phyloP scores from a whole-genome alignment of 148 eudicot genomes.

The Vaccinium darrowii region DNA sequence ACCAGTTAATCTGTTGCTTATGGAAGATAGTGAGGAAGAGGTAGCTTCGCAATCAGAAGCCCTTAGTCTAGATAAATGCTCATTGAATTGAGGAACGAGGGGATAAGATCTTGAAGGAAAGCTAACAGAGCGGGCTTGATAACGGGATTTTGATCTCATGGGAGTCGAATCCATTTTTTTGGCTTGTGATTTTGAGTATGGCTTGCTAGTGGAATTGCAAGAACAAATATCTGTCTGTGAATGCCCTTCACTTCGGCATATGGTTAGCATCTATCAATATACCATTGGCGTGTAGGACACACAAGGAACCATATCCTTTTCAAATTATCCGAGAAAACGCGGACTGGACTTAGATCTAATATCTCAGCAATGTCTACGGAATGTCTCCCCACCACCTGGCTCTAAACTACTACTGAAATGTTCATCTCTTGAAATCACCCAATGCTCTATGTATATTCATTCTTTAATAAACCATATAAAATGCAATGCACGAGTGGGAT shows the following conservation, averaged over 20 bases:
- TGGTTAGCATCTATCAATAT: not conserved
- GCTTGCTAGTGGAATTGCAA: not conserved
- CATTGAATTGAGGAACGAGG: slow-evolving; percentile 25
- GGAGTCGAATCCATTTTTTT: slow-evolving; percentile 16
- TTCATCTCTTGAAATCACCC: not conserved
- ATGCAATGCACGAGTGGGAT: not conserved
- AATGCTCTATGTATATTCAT: not conserved
- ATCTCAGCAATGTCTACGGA: not conserved
- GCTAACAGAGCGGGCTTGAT: slow-evolving; percentile 34
- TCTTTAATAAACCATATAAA: not conserved
- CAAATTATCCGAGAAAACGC: not conserved
- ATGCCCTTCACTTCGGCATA: not conserved
- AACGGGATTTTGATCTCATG: slow-evolving; percentile 16
- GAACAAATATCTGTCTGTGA: not conserved
- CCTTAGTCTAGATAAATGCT: slow-evolving; percentile 34
- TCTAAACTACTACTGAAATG: not conserved
- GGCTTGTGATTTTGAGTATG: slow-evolving; percentile 4
- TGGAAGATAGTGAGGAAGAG: slow-evolving; percentile 36
- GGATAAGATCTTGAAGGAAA: slow-evolving; percentile 30
- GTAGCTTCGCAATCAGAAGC: slow-evolving; percentile 30
- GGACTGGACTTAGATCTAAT: slow-evolving; percentile 6
- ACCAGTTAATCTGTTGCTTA: slow-evolving; percentile 28
- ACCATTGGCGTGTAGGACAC: not conserved
- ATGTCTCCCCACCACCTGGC: slow-evolving; percentile 9
- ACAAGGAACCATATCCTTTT: slow-evolving; percentile 6